Evolutionary conservation across 257 asterid genomes (phyloP).

Genomic region (Parsonsia alboflavescens): DNA sequence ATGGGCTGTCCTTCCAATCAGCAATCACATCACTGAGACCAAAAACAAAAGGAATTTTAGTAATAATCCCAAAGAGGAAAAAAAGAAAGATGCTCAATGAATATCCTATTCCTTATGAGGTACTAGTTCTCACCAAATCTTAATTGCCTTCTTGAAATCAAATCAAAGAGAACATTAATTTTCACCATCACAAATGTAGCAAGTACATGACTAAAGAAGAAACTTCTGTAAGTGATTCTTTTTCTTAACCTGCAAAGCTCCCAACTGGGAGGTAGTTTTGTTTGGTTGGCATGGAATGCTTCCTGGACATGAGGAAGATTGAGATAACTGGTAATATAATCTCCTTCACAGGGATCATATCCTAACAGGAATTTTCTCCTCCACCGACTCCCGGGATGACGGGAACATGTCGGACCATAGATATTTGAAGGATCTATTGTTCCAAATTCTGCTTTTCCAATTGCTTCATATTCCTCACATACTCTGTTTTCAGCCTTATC

Average conservation of each 20-base stretch:
- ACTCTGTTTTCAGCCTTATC: constrained; percentile 6
- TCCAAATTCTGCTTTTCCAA: constrained; percentile 24
- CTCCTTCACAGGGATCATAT: constrained; percentile 32
- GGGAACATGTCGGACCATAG: constrained; percentile 31
- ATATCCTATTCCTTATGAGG: too few species aligned
- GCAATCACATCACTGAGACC: constrained; percentile 19
- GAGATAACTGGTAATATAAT: constrained; percentile 25
- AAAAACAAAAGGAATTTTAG: neutral
- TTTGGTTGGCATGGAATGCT: constrained; percentile 39
- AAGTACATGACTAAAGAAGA: neutral
- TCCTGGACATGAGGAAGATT: constrained; percentile 40
- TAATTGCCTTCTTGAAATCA: neutral
- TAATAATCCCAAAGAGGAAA: too few species aligned
- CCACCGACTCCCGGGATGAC: neutral
- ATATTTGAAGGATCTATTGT: constrained; percentile 30
- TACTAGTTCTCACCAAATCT: too few species aligned
- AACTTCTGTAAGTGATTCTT: neutral
- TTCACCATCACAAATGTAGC: neutral
- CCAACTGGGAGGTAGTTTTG: constrained; percentile 30
- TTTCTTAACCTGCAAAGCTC: constrained; percentile 34
- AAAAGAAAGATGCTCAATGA: too few species aligned
- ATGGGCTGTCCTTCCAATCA: constrained; percentile 36
- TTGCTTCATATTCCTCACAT: constrained; percentile 19
- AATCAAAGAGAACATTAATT: too few species aligned
- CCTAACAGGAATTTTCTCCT: constrained; percentile 11